These are phyloP conservation scores for grape (Vitis vinifera) DNA, from an alignment of 164 flowering plant species.

Conservation along the genomic window DNA sequence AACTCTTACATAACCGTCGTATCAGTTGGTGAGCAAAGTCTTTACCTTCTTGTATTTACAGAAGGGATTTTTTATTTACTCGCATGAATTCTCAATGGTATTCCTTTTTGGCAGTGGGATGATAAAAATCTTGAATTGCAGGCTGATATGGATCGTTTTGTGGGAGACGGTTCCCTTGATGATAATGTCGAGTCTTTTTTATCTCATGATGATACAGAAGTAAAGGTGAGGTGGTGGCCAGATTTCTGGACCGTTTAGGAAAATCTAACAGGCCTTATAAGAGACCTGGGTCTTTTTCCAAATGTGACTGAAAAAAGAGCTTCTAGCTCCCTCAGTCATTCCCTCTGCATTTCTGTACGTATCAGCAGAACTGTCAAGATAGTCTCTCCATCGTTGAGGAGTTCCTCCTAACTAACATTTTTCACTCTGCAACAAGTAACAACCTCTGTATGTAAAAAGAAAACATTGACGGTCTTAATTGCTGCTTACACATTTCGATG, in stretches of 20 bases:
- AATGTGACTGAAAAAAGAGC: neutral
- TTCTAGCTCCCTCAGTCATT: neutral
- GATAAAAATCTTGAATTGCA: conserved; percentile 81
- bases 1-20: conserved; percentile 85
- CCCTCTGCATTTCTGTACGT: neutral
- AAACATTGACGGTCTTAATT: too few relatives aligned
- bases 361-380: too few relatives aligned
- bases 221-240: conserved; percentile 49
- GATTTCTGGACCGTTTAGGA: too few relatives aligned
- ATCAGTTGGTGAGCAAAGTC: conserved; percentile 67
- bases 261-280: too few relatives aligned
- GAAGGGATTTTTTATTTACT: conserved; percentile 8
- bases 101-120: conserved; percentile 79
- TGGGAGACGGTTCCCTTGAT: conserved; percentile 86
- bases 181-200: conserved; percentile 96
- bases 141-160: conserved; percentile 89
- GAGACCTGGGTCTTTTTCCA: neutral
- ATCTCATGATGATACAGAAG: conserved; percentile 88
- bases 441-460: too few relatives aligned
- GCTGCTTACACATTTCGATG: too few relatives aligned
- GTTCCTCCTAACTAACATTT: too few relatives aligned
- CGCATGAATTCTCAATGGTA: conserved; percentile 37
- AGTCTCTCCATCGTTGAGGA: too few relatives aligned
- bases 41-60: conserved; percentile 5
- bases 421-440: too few relatives aligned